Evolutionary conservation across 805 yeast genomes (phyloP).

Genomic region (Myxozyma nipponensis): DNA sequence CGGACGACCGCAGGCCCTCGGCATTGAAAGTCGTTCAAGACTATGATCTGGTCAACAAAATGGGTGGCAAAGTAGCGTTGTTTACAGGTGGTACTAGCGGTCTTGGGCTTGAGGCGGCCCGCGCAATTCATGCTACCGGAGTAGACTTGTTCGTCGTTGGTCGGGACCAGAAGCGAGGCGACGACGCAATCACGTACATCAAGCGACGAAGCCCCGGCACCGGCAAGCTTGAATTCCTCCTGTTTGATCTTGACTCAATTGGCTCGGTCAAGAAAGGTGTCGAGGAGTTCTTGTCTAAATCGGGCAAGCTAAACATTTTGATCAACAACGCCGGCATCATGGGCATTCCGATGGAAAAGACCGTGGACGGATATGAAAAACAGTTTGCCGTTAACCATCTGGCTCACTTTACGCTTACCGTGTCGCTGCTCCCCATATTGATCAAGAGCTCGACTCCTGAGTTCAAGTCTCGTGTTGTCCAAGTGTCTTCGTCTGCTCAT

Average conservation of each 20-base stretch:
- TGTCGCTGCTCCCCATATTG: background rate
- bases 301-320: background rate
- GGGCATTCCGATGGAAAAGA: background rate
- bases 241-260: background rate
- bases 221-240: background rate
- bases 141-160: background rate
- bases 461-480: background rate
- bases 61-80: background rate
- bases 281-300: background rate
- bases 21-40: background rate
- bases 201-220: background rate
- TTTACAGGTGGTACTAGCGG: conserved; percentile 3
- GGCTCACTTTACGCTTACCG: background rate
- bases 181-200: background rate
- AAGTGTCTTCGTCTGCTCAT: background rate
- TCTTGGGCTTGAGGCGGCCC: conserved; percentile 1
- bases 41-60: background rate
- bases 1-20: background rate
- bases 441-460: background rate
- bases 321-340: conserved; percentile 2
- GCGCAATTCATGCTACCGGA: background rate
- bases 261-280: background rate
- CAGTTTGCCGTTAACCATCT: background rate
- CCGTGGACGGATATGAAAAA: background rate
- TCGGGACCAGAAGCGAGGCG: background rate